Evolutionary conservation across 2,329 filamentous ascomycete species (phyloP), one percentile per base, ranked within the genome.

Genomic region (Sporothrix brunneoviolacea): DNA sequence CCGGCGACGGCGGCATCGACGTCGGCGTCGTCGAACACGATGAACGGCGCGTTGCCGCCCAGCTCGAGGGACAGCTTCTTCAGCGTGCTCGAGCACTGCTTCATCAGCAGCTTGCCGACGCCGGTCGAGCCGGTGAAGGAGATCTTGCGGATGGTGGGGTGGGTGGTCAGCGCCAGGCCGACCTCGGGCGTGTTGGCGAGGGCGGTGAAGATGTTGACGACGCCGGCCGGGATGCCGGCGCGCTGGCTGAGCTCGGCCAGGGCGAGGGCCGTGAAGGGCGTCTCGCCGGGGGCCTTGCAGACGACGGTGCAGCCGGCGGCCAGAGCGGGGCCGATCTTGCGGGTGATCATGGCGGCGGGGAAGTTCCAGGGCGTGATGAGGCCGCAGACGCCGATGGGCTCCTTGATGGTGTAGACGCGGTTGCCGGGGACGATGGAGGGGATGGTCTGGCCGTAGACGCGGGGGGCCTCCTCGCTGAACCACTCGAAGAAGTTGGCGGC

Each of bases 291-390:
- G 15, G 90, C 86, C 68, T 98, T 98, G 61, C 83, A 84, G 2
- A 97, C 91, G 2, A 95, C 87, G 0, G 91, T 95, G 70, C 91
- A 97, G 52, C 93, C 93, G n/a, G 90, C 91, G 16, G 93, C 93
- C 50, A 97, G 75, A 8, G 86, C 87, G 2, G 88, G 81, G 2
- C 79, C 83, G 45, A 83, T 75, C 65, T 86, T 86, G 53, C 83
- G 71, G 7, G 82, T 85, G 57, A 88, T 80, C 84, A 88, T 88
- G 44, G 84, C 84, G 3, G 83, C 80, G 12, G 85, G 85, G 61
- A 94, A 94, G 69, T 95, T 94, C 89, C 88, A 93, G 50, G 89
- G 89, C 9, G 88, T 90, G 55, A 94, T 88, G 45, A 93, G 71
- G 3, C 84, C 88, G 61, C 84, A 88, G 13, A 94, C 88, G 48